Percentiles rank a stretch among this genome's conserved stretches.
These are phyloP conservation scores for Arthroderma uncinatum DNA, from an alignment of 2,329 filamentous ascomycete species.

Conservation along the genomic window DNA sequence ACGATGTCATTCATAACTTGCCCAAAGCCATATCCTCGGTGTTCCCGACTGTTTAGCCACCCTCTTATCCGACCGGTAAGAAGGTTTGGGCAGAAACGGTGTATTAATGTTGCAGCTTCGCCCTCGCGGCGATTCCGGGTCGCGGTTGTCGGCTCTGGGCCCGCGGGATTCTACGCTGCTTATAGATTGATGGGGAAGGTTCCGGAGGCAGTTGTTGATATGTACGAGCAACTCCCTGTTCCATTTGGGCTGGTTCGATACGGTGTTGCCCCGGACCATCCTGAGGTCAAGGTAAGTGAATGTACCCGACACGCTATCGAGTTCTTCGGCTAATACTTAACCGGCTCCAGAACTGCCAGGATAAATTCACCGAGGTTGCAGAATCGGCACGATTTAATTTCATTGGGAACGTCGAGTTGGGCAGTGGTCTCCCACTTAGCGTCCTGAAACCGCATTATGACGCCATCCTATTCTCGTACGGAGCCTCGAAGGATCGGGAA, in stretches of 20 bases:
- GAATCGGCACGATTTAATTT: constrained; percentile 74
- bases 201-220: constrained; percentile 64
- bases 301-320: background rate
- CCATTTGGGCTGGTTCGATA: constrained; percentile 88
- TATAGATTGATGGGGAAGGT: constrained; percentile 72
- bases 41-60: background rate
- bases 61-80: too few relatives aligned
- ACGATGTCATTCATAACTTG: background rate
- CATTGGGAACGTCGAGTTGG: constrained; percentile 77
- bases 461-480: constrained; percentile 84
- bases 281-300: constrained; percentile 75
- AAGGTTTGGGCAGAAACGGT: background rate
- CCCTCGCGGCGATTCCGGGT: constrained; percentile 55
- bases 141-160: constrained; percentile 84
- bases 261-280: constrained; percentile 95
- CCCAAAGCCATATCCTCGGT: background rate
- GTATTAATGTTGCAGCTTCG: constrained; percentile 10
- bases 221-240: constrained; percentile 90
- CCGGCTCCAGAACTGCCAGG: constrained; percentile 67
- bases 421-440: constrained; percentile 54
- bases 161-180: constrained; percentile 90
- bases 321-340: background rate
- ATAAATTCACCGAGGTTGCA: constrained; percentile 84
- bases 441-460: constrained; percentile 74
- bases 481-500: constrained; percentile 70